Evolutionary conservation across 805 yeast species (phyloP).

Genomic region (Nematodospora valgi): DNA sequence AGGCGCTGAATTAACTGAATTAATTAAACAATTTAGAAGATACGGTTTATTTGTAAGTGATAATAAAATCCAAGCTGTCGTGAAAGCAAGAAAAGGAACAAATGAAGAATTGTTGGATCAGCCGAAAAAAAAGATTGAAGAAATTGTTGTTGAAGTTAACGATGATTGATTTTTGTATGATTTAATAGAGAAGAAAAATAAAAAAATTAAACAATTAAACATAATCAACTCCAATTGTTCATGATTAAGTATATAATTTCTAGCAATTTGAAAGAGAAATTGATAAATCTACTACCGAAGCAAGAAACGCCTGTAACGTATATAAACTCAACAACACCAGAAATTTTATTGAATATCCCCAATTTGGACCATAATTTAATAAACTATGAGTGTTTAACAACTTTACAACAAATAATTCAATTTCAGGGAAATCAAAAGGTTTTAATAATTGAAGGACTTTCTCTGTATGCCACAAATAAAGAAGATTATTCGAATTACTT

Average conservation of each 20-base stretch:
- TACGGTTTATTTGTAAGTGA: constrained; percentile 57
- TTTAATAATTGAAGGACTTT: constrained; percentile 10
- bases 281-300: background rate
- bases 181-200: background rate
- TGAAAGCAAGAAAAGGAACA: constrained; percentile 32
- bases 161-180: background rate
- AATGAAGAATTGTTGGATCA: background rate
- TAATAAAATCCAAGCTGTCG: constrained; percentile 37
- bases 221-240: background rate
- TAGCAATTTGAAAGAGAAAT: background rate
- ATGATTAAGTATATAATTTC: constrained; percentile 6
- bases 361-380: constrained; percentile 1
- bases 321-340: constrained; percentile 12
- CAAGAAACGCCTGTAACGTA: constrained; percentile 4
- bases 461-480: constrained; percentile 7
- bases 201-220: background rate
- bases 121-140: constrained; percentile 2
- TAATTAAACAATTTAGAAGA: constrained; percentile 62
- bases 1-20: constrained; percentile 34
- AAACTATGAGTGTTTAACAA: constrained; percentile 11
- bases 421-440: constrained; percentile 1
- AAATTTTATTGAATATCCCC: constrained; percentile 4
- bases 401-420: constrained; percentile 8
- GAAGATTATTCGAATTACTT: constrained; percentile 8
- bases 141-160: constrained; percentile 1